Base-by-base conservation (phyloP, 352 stramenopile genomes). In the Aphanomyces euteiches region DNA sequence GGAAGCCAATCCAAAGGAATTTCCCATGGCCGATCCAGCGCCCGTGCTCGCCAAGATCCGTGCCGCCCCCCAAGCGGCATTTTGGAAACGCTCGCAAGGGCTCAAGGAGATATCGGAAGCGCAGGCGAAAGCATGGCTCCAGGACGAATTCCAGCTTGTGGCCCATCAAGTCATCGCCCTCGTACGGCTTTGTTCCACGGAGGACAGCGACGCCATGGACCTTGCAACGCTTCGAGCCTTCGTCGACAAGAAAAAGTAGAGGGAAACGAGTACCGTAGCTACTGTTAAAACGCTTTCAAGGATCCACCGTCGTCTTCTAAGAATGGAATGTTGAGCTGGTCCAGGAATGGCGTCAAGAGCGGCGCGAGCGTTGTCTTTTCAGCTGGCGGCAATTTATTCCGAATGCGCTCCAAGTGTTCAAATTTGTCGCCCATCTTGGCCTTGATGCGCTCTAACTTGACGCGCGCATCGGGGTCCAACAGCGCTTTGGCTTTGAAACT, bases 381-480 rank as follows among this genome's bases (percentile, higher is more conserved):
- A 67, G 92, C 85, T 1, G 87, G 85, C 17, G 87, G 87, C 34
- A 95, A 66, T 6, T 84, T 83, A 61, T 92, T 83, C 17, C 87
- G 84, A 72, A 93, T 85, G 74, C 88, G 90, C n/a, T 83, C 75
- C 5, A 95, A 69, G 63, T 95, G 83, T 72, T 93, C 87, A 73
- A 93, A 95, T 74, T 95, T 95, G 69, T 81, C 86, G 45, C 85
- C 81, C 80, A 95, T 95, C 69, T 90, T 90, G 56, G 89, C 87
- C n/a, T 89, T 78, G 56, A 95, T 95, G 56, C 81, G 80, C 68
- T 91, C 88, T 60, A 95, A 81, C 66, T 95, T 95, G 61, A 75
- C 77, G 67, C 88, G 78, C 15, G 83, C 83, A 54, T 93, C 82
- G 63, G 78, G 53, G 45, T 86, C 80, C 10, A 87, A 77, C 48